Conservation (phyloP, 2,329 filamentous ascomycete genomes). For the Moelleriella libera region DNA sequence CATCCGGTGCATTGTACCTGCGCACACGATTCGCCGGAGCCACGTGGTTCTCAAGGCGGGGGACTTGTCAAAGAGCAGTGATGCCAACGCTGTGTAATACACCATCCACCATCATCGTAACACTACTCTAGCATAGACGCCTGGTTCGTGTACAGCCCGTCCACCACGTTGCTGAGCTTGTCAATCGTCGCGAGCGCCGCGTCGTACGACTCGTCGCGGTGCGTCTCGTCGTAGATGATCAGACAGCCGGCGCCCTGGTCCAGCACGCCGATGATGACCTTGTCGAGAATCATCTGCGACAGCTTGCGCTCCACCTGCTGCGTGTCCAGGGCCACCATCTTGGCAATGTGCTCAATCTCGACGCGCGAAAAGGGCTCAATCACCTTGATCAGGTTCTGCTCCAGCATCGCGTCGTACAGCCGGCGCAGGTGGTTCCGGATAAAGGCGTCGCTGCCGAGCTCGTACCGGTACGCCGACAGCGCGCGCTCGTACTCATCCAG, state of each 20-base stretch:
- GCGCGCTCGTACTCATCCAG: conserved; percentile 95
- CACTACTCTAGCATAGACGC: conserved; percentile 79
- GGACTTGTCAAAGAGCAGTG: no score
- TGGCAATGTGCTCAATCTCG: conserved; percentile 91
- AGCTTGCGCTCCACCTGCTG: conserved; percentile 96
- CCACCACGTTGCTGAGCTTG: conserved; percentile 93
- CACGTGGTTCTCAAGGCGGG: no score
- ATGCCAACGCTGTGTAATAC: conserved; percentile 1
- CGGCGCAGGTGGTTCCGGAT: conserved; percentile 93
- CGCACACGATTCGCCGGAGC: no score
- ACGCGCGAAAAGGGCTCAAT: conserved; percentile 97
- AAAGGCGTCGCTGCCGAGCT: conserved; percentile 88
- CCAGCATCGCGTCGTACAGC: conserved; percentile 95
- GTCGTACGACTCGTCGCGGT: conserved; percentile 87
- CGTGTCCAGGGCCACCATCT: conserved; percentile 93
- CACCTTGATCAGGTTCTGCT: conserved; percentile 99
- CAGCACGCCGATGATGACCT: conserved; percentile 93
- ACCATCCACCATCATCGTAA: conserved; percentile 5
- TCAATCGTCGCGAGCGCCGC: conserved; percentile 89
- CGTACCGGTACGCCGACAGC: conserved; percentile 77
- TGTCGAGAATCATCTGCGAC: conserved; percentile 98
- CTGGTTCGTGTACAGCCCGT: conserved; percentile 95
- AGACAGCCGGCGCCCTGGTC: conserved; percentile 96
- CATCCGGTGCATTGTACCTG: no score
- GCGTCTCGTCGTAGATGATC: conserved; percentile 92